A percentile compares a stretch with the other conserved stretches of the same genome.
Evolutionary conservation across 768 basidiomycete genomes (phyloP).

Genomic region (Suillus sp.): DNA sequence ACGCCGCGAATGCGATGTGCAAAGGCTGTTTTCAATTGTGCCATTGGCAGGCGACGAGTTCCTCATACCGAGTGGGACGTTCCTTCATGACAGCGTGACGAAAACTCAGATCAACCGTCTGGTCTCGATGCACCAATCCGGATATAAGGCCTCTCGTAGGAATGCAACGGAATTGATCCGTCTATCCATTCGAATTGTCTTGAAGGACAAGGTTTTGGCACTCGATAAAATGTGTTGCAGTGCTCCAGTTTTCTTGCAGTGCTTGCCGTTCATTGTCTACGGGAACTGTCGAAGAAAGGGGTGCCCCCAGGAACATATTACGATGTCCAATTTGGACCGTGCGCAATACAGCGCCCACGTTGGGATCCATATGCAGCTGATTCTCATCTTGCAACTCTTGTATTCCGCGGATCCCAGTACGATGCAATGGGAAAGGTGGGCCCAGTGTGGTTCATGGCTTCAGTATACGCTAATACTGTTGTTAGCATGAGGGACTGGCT

Average conservation of each 20-base stretch:
- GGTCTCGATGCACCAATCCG: not conserved
- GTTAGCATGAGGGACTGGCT: conserved; percentile 39
- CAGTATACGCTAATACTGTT: not conserved
- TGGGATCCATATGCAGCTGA: conserved; percentile 48
- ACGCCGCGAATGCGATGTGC: conserved; percentile 19
- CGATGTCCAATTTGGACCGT: conserved; percentile 23
- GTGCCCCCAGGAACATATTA: conserved; percentile 43
- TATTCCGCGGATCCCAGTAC: conserved; percentile 19
- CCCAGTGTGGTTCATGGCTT: not conserved
- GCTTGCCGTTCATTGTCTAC: conserved; percentile 36
- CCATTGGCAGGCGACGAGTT: conserved; percentile 25
- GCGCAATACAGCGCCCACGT: conserved; percentile 45
- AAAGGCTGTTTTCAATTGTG: conserved; percentile 39
- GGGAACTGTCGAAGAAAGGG: conserved; percentile 33
- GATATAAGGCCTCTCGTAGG: conserved; percentile 17
- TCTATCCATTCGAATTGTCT: conserved; percentile 26
- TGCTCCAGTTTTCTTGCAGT: conserved; percentile 39
- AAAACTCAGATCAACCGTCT: not conserved
- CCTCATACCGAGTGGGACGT: not conserved
- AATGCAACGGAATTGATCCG: conserved; percentile 30
- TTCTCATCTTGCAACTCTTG: conserved; percentile 45
- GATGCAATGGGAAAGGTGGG: conserved; percentile 12
- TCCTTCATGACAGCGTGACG: not conserved
- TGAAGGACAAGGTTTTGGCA: conserved; percentile 31
- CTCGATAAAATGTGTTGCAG: conserved; percentile 37